Base-by-base conservation (phyloP, 1,284 basidiomycete species). In the Ceratobasidium sp. region DNA sequence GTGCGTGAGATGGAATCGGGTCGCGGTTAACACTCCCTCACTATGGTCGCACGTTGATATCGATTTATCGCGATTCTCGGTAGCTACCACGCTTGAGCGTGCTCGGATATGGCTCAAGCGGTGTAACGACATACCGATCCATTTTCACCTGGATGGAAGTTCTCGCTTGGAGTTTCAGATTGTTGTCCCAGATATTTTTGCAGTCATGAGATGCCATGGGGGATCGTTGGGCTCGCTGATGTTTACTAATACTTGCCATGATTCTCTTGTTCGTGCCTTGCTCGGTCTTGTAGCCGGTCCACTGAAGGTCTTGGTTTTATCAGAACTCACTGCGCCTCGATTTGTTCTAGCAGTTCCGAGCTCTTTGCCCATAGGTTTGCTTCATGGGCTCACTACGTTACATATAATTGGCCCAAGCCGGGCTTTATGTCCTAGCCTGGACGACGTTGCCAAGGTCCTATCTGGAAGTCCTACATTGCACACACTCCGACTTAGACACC, bases 41-140 rank as follows among this genome's bases (percentile, higher is more conserved):
- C 70, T 73, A 7, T 73, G 70, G 70, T 55, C 70, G n/a, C 70
- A 73, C 26, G n/a, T 73, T 28, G 55, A 73, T 23, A 42, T 73
- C 70, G 33, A 20, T 49, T n/a, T 42, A 2, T 23, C 7, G 5
- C 18, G 5, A 49, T 12, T 15, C 10, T 33, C 51, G 53, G 9
- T 53, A 33, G 46, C 4, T 70, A 28, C 23, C 28, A 3, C 15
- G 13, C 49, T 51, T 20, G 28, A 23, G 7, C 15, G 67, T 7
- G 23, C 67, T 13, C 20, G 28, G 13, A 1, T 70, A 3, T 70
- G 67, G 67, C 3, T 70, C 28, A 18, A 40, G 13, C 55, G 55
- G 5, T 56, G 23, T 26, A 18, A 23, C 26, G 26, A 28, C 55
- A 5, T 56, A 5, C 55, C 55, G n/a, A 23, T 56, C 55, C 26